These are phyloP conservation scores for Rhizophagus clarus DNA, from an alignment of 192 early-diverging fungal genomes.

Conservation along the genomic window DNA sequence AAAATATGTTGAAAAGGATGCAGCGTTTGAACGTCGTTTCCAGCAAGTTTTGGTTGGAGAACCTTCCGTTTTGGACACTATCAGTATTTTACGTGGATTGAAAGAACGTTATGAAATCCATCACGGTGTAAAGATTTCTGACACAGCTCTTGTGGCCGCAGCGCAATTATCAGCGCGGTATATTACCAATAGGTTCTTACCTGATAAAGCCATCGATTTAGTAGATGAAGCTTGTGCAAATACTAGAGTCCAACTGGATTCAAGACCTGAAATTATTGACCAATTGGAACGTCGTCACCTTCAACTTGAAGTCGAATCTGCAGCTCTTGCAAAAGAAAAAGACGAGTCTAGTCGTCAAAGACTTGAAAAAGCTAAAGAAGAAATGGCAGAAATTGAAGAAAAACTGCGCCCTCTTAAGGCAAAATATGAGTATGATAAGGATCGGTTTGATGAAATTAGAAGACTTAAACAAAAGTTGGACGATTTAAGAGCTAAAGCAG, in stretches of 20 bases:
- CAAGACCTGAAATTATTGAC: conserved; percentile 96
- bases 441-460: conserved; percentile 87
- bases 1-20: conserved; percentile 86
- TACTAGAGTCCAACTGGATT: conserved; percentile 93
- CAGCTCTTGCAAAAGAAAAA: conserved; percentile 92
- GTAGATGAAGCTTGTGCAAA: conserved; percentile 98
- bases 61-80: conserved; percentile 70
- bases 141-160: conserved; percentile 75
- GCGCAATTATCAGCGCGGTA: conserved; percentile 76
- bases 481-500: conserved; percentile 80
- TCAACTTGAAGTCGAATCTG: conserved; percentile 95
- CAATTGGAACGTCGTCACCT: conserved; percentile 88
- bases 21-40: conserved; percentile 83
- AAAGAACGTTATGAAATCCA: conserved; percentile 82
- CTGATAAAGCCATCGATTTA: conserved; percentile 83
- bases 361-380: conserved; percentile 75
- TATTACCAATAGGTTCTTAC: conserved; percentile 71
- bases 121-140: conserved; percentile 80
- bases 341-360: conserved; percentile 79
- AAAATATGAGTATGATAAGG: conserved; percentile 83
- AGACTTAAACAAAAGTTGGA: conserved; percentile 87
- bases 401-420: conserved; percentile 88
- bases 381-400: conserved; percentile 82
- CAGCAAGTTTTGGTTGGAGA: conserved; percentile 82
- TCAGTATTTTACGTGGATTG: conserved; percentile 79